Base-by-base conservation (phyloP, 768 basidiomycete species). In the Tulasnella sp. region DNA sequence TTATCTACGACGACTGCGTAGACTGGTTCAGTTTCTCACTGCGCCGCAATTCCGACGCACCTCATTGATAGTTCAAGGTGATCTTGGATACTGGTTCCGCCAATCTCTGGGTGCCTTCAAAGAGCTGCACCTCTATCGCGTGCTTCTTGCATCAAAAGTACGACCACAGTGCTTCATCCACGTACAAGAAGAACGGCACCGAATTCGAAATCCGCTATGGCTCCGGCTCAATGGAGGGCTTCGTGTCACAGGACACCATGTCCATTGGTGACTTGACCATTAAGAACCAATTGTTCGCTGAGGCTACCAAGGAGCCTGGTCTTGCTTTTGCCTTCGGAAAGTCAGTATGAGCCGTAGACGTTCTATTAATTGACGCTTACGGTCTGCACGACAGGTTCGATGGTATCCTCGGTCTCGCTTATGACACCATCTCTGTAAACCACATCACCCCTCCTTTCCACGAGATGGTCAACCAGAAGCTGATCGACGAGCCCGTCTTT, bases 261-360 rank as follows among this genome's bases (percentile, higher is more conserved):
- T 85, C 85, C 11, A 96, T 99, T 81, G 96, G 96, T 54, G 98
- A 98, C 85, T 85, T 99, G 72, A 85, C 86, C 40, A 90, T 99
- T 85, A 88, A 88, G 83, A 81, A 87, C 18, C 94, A 95, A 85
- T 93, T 96, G 84, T 99, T 99, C 83, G 97, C 96, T 14, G 98
- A 99, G 87, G 96, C 97, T 1, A 93, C 92, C 80, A 95, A 96
- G 86, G 97, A 99, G 85, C 98, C 98, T 31, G 98, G 98, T 72
- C 92, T 99, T 75, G 93, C 97, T 7, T 99, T 99, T 85, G 97
- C 98, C 40, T 98, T 97, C 83, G 96, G 96, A 85, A 96, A 94
- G 94, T 96, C 83, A 84, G 94, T 88, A 18, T 22, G 46, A 41
- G 74, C n/a, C 40, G 40, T 78, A 46, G 64, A 11, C 77, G 18